phyloP scores from a whole-genome alignment of 805 yeast species.

The Brettanomyces sp. region DNA sequence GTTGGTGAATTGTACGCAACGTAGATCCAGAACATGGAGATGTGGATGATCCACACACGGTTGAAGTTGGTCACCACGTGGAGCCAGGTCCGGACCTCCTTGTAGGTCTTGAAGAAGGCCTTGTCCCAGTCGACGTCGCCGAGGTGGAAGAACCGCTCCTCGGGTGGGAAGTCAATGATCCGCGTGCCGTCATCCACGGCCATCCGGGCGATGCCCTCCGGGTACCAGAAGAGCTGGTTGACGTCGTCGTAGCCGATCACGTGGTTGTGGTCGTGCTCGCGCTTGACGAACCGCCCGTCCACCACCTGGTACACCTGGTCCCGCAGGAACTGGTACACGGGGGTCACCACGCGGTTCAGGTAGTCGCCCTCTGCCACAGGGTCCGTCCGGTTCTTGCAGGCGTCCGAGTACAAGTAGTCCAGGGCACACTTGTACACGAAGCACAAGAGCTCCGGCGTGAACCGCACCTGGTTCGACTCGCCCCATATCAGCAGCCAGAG shows the following conservation, averaged over 20 bases:
- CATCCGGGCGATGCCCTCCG: conserved; percentile 94
- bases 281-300: conserved; percentile 74
- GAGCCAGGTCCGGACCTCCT: conserved; percentile 95
- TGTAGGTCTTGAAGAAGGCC: conserved; percentile 92
- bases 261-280: conserved; percentile 77
- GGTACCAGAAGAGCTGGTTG: conserved; percentile 98
- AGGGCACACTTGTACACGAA: conserved; percentile 91
- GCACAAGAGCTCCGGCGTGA: conserved; percentile 83
- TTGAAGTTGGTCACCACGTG: conserved; percentile 91
- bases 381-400: conserved; percentile 79
- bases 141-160: conserved; percentile 79
- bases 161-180: conserved; percentile 79
- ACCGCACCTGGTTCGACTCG: conserved; percentile 90
- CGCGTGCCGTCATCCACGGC: conserved; percentile 87
- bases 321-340: conserved; percentile 72
- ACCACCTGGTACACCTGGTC: conserved; percentile 73
- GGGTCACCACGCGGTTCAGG: conserved; percentile 86
- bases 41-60: conserved; percentile 96
- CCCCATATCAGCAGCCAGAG: conserved; percentile 77
- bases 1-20: conserved; percentile 88
- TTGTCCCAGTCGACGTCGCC: conserved; percentile 90
- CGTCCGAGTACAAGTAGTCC: conserved; percentile 82
- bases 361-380: conserved; percentile 87
- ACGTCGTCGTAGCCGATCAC: conserved; percentile 95
- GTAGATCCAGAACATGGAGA: conserved; percentile 89